A percentile compares a stretch with the other conserved stretches of the same genome.
phyloP scores from a whole-genome alignment of 2,329 filamentous ascomycete species.

The Colletotrichum trifolii region DNA sequence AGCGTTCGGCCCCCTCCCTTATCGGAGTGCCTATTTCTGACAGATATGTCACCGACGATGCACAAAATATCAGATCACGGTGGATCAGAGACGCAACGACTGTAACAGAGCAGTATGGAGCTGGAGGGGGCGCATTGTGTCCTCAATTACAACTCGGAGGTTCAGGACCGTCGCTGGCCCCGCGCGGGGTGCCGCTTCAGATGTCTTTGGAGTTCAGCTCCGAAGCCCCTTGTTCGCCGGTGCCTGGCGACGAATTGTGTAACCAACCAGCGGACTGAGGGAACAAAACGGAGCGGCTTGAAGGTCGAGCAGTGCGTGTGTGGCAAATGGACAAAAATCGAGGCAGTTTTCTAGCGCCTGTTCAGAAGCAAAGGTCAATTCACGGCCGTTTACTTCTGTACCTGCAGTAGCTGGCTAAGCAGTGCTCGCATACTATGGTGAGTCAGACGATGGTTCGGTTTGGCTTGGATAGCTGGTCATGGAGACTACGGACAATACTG shows the following conservation, averaged over 20 bases:
- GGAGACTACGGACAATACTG: constrained; percentile 8
- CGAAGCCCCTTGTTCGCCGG: constrained; percentile 2
- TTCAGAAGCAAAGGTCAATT: not conserved
- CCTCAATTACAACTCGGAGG: not conserved
- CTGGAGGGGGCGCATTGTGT: constrained; percentile 2
- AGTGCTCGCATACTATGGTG: too few species aligned
- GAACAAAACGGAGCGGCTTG: constrained; percentile 7
- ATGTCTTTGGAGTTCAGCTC: not conserved
- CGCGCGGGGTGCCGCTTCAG: not conserved
- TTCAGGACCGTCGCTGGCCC: not conserved
- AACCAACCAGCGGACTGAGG: constrained; percentile 27
- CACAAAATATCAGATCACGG: constrained; percentile 1
- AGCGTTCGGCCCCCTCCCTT: constrained; percentile 6
- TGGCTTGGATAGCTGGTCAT: constrained; percentile 4
- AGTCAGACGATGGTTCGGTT: not conserved
- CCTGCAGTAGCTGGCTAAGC: constrained; percentile 23
- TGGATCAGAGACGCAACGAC: constrained; percentile 14
- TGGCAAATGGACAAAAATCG: constrained; percentile 12
- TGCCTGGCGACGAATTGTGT: constrained; percentile 19
- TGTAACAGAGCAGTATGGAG: constrained; percentile 14
- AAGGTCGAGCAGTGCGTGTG: constrained; percentile 15
- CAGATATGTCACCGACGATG: constrained; percentile 4
- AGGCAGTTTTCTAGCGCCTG: too few species aligned
- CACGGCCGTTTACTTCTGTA: constrained; percentile 13
- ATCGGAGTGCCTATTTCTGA: constrained; percentile 11